Conservation (phyloP, 2,329 filamentous ascomycete genomes). For the Thielaviopsis populi region DNA sequence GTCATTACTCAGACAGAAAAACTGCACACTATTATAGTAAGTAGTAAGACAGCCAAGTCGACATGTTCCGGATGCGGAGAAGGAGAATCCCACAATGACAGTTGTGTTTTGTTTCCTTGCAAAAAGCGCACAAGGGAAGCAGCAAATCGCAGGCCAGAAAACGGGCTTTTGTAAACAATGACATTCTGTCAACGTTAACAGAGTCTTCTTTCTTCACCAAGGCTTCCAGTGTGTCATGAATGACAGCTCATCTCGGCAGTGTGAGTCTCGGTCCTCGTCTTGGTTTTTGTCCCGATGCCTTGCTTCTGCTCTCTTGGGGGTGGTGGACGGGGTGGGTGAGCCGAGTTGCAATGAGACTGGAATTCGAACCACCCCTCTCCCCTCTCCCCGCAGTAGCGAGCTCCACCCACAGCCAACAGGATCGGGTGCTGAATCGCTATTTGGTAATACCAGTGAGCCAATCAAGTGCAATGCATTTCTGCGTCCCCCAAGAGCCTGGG, state of each 20-base stretch:
- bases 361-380: not conserved
- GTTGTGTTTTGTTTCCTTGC: not conserved
- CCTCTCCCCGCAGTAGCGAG: not conserved
- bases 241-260: not conserved
- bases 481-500: slow-evolving; percentile 6
- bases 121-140: not conserved
- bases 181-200: not conserved
- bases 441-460: not conserved
- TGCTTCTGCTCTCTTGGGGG: not conserved
- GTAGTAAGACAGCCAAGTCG: slow-evolving; percentile 1
- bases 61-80: slow-evolving; percentile 1
- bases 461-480: not conserved
- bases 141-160: not conserved
- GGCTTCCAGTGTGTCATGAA: too few relatives aligned
- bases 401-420: slow-evolving; percentile 3
- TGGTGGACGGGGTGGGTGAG: not conserved
- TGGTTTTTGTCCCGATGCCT: not conserved
- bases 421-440: not conserved
- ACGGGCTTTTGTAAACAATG: not conserved
- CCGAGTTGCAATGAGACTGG: not conserved
- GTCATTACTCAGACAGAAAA: not conserved
- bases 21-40: slow-evolving; percentile 5
- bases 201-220: not conserved
- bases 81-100: not conserved
- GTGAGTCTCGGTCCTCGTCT: not conserved